phyloP scores from a whole-genome alignment of 2,329 filamentous ascomycete genomes.

The Alternaria sp. region DNA sequence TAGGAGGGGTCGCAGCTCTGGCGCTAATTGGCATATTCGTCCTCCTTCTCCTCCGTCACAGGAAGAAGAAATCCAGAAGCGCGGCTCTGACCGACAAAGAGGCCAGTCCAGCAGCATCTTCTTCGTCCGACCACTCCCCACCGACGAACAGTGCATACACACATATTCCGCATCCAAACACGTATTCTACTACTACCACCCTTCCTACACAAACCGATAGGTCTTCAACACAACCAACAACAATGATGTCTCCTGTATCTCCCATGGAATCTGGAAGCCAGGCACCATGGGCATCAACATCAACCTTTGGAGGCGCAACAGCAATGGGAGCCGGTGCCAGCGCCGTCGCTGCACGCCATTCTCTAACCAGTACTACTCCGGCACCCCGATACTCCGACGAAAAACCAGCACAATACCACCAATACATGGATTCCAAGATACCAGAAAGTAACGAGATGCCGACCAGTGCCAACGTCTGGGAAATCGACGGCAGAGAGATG shows the following conservation, averaged over 20 bases:
- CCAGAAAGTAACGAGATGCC: conserved; percentile 10
- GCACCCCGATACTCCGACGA: background rate
- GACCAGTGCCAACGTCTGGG: conserved; percentile 18
- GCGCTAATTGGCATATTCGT: conserved; percentile 15
- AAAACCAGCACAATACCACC: conserved; percentile 3
- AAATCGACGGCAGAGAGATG: conserved; percentile 13
- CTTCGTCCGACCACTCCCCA: background rate
- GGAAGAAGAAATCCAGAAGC: conserved; percentile 2
- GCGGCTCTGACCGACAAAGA: background rate
- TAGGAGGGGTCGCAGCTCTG: conserved; percentile 17
- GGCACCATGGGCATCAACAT: conserved; percentile 2
- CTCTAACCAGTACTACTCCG: background rate
- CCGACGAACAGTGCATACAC: background rate
- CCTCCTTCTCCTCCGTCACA: conserved; percentile 14
- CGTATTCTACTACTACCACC: background rate
- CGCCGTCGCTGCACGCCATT: background rate
- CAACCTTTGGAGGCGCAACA: background rate
- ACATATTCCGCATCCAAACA: background rate
- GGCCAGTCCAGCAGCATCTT: background rate
- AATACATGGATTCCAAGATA: background rate
- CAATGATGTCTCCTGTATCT: conserved; percentile 1
- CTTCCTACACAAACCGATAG: background rate
- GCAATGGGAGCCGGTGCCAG: background rate
- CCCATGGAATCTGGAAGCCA: background rate
- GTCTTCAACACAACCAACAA: background rate